These are phyloP conservation scores for Coprinellus micaceus DNA, from an alignment of 768 basidiomycete species.

Conservation along the genomic window DNA sequence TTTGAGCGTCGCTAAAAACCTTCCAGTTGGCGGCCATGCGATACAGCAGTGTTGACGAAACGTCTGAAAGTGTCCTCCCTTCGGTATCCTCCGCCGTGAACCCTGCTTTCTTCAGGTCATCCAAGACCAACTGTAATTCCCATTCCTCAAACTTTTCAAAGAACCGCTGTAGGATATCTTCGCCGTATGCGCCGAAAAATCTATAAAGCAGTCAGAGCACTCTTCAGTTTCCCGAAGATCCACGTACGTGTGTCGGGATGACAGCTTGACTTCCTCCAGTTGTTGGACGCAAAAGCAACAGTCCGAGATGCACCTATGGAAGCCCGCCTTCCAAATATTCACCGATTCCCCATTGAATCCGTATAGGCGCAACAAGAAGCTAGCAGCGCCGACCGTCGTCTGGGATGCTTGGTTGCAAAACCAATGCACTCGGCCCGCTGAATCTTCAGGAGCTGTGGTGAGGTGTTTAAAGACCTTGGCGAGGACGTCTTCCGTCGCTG, in stretches of 20 bases:
- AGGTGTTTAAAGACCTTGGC: conserved; percentile 50
- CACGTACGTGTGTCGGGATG: conserved; percentile 70
- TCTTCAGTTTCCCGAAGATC: conserved; percentile 7
- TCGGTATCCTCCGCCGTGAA: conserved; percentile 15
- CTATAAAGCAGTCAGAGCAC: conserved; percentile 33
- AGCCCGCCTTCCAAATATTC: conserved; percentile 56
- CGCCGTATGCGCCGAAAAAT: conserved; percentile 68
- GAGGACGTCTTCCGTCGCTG: conserved; percentile 47
- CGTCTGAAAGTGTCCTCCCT: conserved; percentile 32
- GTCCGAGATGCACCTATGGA: conserved; percentile 51
- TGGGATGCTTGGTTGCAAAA: conserved; percentile 66
- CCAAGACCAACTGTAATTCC: conserved; percentile 54
- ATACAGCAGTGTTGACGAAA: conserved; percentile 52
- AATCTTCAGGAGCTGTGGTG: conserved; percentile 39
- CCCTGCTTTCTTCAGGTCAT: conserved; percentile 38
- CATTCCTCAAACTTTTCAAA: conserved; percentile 61
- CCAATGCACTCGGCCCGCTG: conserved; percentile 62
- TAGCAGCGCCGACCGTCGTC: conserved; percentile 62
- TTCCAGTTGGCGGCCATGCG: conserved; percentile 61
- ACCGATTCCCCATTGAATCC: conserved; percentile 67
- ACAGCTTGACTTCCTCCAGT: conserved; percentile 60
- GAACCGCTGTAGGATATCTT: conserved; percentile 50
- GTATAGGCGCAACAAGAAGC: conserved; percentile 77
- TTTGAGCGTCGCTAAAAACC: conserved; percentile 47
- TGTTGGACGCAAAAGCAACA: conserved; percentile 72